Conservation (phyloP, 1,284 basidiomycete species). For the Irpex sp. region DNA sequence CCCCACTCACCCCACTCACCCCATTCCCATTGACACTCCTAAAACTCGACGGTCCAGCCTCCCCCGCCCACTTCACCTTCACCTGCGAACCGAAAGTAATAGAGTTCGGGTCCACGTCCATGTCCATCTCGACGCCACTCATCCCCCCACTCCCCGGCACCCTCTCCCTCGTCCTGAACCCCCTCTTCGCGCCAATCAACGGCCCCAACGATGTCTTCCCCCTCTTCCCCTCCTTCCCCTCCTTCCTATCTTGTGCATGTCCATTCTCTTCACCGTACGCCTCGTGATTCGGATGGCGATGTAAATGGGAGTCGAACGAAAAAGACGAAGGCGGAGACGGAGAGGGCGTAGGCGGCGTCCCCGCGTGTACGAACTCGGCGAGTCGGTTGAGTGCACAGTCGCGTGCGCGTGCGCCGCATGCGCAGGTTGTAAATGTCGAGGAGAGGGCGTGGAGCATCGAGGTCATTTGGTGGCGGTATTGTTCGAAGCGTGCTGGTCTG, state of each 20-base stretch:
- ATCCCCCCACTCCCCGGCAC: constrained; percentile 53
- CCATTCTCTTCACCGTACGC: neutral
- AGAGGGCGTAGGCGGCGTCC: constrained; percentile 25
- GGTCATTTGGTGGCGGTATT: constrained; percentile 62
- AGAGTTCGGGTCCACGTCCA: neutral
- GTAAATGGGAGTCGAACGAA: too few species aligned
- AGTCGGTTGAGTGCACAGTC: constrained; percentile 70
- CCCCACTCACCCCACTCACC: too few species aligned
- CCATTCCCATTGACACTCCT: neutral
- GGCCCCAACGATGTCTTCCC: constrained; percentile 57
- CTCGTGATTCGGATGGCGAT: too few species aligned
- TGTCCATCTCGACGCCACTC: constrained; percentile 55
- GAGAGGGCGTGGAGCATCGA: constrained; percentile 71
- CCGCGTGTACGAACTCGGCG: constrained; percentile 50
- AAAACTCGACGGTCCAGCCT: constrained; percentile 17
- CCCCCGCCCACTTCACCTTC: neutral
- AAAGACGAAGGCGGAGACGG: constrained; percentile 21
- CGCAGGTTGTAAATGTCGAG: constrained; percentile 76
- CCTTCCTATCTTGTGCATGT: neutral
- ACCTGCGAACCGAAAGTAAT: neutral
- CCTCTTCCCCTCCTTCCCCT: constrained; percentile 2
- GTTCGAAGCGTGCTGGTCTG: constrained; percentile 40
- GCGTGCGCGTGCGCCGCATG: constrained; percentile 58
- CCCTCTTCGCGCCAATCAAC: constrained; percentile 62
- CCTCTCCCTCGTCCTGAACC: constrained; percentile 59